Evolutionary conservation across 305 asterid species (phyloP).

Genomic region (Fraxinus nigra): DNA sequence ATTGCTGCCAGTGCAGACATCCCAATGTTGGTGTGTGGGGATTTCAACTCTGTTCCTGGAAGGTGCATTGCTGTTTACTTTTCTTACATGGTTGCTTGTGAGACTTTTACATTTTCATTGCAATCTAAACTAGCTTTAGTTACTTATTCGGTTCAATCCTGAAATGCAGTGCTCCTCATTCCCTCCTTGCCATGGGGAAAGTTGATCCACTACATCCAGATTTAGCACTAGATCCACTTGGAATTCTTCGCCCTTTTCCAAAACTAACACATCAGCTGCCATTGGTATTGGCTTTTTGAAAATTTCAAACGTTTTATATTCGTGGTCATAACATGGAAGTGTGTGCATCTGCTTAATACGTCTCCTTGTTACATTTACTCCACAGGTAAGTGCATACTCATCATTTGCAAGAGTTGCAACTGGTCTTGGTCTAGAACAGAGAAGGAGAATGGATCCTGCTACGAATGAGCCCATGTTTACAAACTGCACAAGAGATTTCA

Average conservation of each 20-base stretch:
- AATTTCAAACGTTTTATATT: neutral
- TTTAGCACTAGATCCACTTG: slow-evolving; percentile 74
- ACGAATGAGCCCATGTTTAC: slow-evolving; percentile 91
- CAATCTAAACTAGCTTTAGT: neutral
- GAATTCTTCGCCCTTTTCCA: slow-evolving; percentile 64
- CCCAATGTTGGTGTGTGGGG: slow-evolving; percentile 97
- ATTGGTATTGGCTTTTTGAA: slow-evolving; percentile 46
- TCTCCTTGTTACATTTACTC: slow-evolving; percentile 18
- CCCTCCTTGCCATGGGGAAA: slow-evolving; percentile 95
- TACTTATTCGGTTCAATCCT: slow-evolving; percentile 5
- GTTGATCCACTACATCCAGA: slow-evolving; percentile 87
- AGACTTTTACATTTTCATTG: neutral
- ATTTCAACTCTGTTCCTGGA: slow-evolving; percentile 88
- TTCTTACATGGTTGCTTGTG: slow-evolving; percentile 1
- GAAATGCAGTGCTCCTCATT: slow-evolving; percentile 83
- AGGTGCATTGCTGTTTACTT: slow-evolving; percentile 48
- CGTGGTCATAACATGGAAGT: slow-evolving; percentile 3
- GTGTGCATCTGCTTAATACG: slow-evolving; percentile 4
- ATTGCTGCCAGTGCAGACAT: slow-evolving; percentile 94
- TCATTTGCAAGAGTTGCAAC: slow-evolving; percentile 74
- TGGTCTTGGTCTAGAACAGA: slow-evolving; percentile 75
- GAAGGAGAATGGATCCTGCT: slow-evolving; percentile 78
- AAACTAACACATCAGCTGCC: slow-evolving; percentile 82
- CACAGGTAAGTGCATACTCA: slow-evolving; percentile 95
- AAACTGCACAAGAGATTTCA: slow-evolving; percentile 86